A percentile compares a stretch with the other conserved stretches of the same genome.
Conservation (phyloP, 257 asterid species). For the Salvia splendens region DNA sequence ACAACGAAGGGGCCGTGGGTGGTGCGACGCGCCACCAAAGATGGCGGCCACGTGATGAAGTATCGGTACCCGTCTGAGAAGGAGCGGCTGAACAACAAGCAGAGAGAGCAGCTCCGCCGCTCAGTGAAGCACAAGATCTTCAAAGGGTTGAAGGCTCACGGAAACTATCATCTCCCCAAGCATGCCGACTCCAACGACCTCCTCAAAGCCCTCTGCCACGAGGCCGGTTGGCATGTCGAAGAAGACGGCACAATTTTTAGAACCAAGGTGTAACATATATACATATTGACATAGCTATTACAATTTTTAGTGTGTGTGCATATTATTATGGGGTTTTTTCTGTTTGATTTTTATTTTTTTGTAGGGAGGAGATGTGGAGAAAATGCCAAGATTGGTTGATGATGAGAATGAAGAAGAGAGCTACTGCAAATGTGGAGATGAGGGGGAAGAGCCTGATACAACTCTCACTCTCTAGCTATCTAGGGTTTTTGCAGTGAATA, state of each 20-base stretch:
- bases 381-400: conserved; percentile 37
- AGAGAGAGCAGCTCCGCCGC: conserved; percentile 66
- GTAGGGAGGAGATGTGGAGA: conserved; percentile 24
- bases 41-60: conserved; percentile 45
- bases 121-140: conserved; percentile 48
- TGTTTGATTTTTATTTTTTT: background rate
- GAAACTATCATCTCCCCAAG: conserved; percentile 60
- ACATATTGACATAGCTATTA: background rate
- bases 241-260: conserved; percentile 60
- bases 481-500: too few relatives aligned
- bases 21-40: conserved; percentile 66
- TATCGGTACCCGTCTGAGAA: conserved; percentile 63
- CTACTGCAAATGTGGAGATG: conserved; percentile 41
- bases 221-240: conserved; percentile 83
- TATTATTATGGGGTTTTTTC: background rate
- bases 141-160: conserved; percentile 61
- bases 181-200: conserved; percentile 74
- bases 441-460: conserved; percentile 31
- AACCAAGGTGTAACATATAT: conserved; percentile 38
- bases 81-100: conserved; percentile 63
- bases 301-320: background rate
- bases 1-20: conserved; percentile 70
- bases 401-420: conserved; percentile 34
- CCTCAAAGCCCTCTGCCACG: conserved; percentile 70
- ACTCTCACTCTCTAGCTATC: conserved; percentile 39